Conservation (phyloP, 805 yeast species). For the Candida endomychidarum region DNA sequence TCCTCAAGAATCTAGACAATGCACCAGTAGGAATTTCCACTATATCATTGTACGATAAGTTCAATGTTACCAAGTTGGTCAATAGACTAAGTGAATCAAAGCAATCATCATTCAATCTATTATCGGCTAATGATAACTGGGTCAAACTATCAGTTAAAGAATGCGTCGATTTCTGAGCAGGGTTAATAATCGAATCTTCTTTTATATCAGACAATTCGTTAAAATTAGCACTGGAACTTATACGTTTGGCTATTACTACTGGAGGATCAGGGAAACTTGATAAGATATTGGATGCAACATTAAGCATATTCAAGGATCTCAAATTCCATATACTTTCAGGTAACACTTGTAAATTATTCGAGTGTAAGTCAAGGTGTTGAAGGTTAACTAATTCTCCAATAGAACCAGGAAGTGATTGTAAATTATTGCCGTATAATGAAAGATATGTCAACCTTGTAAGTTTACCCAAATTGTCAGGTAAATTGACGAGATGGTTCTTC, state of each 20-base stretch:
- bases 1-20: slow-evolving; percentile 50
- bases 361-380: slow-evolving; percentile 73
- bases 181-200: slow-evolving; percentile 4
- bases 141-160: slow-evolving; percentile 52
- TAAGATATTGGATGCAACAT: slow-evolving; percentile 72
- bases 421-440: slow-evolving; percentile 71
- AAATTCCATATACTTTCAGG: slow-evolving; percentile 69
- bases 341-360: slow-evolving; percentile 72
- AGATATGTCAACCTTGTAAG: slow-evolving; percentile 61
- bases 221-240: slow-evolving; percentile 31
- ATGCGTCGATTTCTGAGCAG: slow-evolving; percentile 1
- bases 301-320: slow-evolving; percentile 54
- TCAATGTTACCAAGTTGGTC: slow-evolving; percentile 57
- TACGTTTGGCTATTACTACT: slow-evolving; percentile 28
- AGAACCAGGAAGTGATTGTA: slow-evolving; percentile 66
- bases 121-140: slow-evolving; percentile 72
- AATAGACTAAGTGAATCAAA: slow-evolving; percentile 66
- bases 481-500: slow-evolving; percentile 73
- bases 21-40: slow-evolving; percentile 81
- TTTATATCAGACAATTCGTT: slow-evolving; percentile 9
- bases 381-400: slow-evolving; percentile 61
- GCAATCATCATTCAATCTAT: slow-evolving; percentile 74
- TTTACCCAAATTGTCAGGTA: slow-evolving; percentile 68
- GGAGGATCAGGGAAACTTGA: slow-evolving; percentile 59
- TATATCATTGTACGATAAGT: slow-evolving; percentile 81